Percentiles rank a stretch among this genome's conserved stretches.
Conservation (phyloP, 1,284 basidiomycete species). For the Schizophyllum commune region DNA sequence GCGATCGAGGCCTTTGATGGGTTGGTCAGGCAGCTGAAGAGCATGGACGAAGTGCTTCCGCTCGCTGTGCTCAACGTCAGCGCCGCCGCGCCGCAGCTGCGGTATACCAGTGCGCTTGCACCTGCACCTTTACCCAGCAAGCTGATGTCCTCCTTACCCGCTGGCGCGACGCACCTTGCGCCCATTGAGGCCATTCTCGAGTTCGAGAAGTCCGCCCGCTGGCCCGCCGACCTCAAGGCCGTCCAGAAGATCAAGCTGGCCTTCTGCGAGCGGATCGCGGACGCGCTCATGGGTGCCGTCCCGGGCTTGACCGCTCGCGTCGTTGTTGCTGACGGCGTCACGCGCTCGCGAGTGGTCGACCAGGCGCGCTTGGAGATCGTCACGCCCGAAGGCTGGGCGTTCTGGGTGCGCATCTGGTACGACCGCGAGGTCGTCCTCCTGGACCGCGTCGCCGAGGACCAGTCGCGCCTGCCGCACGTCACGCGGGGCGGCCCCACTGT, state of each 20-base stretch:
- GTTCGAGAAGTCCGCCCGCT: constrained; percentile 86
- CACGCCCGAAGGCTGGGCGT: constrained; percentile 82
- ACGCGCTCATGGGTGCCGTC: constrained; percentile 47
- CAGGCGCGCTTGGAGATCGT: constrained; percentile 71
- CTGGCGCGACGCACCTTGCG: constrained; percentile 57
- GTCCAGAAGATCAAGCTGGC: constrained; percentile 96
- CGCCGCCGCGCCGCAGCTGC: constrained; percentile 67
- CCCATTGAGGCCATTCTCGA: constrained; percentile 73
- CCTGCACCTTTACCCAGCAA: constrained; percentile 51
- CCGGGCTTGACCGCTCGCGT: constrained; percentile 52
- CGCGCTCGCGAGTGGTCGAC: constrained; percentile 59
- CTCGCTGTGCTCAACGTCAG: constrained; percentile 74
- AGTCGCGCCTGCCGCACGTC: constrained; percentile 29
- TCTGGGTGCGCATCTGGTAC: constrained; percentile 79
- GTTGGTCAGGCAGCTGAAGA: constrained; percentile 73
- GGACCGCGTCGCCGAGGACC: constrained; percentile 55
- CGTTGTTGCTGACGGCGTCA: constrained; percentile 42
- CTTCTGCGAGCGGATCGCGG: constrained; percentile 76
- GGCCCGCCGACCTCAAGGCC: constrained; percentile 92
- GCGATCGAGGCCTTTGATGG: constrained; percentile 78
- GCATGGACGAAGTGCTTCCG: constrained; percentile 73
- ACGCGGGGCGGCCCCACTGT: constrained; percentile 26
- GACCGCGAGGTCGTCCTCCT: constrained; percentile 81
- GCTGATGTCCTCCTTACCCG: constrained; percentile 38
- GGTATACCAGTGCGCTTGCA: constrained; percentile 80